Evolutionary conservation across 257 asterid species (phyloP).

Genomic region (Voacanga thouarsii): DNA sequence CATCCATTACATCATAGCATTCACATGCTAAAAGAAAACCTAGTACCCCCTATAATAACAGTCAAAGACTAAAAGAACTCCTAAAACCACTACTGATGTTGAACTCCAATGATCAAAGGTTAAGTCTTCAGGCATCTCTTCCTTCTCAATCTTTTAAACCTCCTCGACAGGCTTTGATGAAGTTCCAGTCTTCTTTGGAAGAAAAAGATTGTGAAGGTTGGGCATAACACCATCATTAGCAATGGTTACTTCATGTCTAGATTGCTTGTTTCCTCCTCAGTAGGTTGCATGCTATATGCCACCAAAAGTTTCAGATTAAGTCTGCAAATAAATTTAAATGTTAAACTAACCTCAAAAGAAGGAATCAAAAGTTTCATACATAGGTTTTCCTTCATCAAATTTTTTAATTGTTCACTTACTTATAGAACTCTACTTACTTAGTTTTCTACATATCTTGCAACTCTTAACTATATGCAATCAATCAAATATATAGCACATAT

Average conservation of each 20-base stretch:
- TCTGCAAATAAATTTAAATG: too few species aligned
- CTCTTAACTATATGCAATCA: too few species aligned
- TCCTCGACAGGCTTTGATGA: slow-evolving; percentile 62
- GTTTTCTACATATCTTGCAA: too few species aligned
- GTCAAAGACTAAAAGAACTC: background rate
- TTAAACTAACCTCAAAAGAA: too few species aligned
- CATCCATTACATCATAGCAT: slow-evolving; percentile 34
- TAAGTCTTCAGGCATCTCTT: background rate
- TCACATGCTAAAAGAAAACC: slow-evolving; percentile 24
- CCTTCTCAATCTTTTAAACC: slow-evolving; percentile 30
- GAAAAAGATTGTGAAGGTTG: slow-evolving; percentile 70
- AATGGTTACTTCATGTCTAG: slow-evolving; percentile 74
- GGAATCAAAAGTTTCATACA: too few species aligned
- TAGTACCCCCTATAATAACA: background rate
- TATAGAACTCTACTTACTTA: too few species aligned
- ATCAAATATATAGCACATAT: too few species aligned
- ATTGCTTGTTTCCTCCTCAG: slow-evolving; percentile 75
- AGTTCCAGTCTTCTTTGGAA: slow-evolving; percentile 67
- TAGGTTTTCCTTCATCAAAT: too few species aligned
- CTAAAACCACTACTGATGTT: background rate
- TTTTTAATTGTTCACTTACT: too few species aligned
- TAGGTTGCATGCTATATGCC: too few species aligned
- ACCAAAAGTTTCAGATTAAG: too few species aligned
- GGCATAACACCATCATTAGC: slow-evolving; percentile 89
- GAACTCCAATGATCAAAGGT: background rate